Conservation (phyloP, 208 protist species). For the Vickermania spadyakhi region DNA sequence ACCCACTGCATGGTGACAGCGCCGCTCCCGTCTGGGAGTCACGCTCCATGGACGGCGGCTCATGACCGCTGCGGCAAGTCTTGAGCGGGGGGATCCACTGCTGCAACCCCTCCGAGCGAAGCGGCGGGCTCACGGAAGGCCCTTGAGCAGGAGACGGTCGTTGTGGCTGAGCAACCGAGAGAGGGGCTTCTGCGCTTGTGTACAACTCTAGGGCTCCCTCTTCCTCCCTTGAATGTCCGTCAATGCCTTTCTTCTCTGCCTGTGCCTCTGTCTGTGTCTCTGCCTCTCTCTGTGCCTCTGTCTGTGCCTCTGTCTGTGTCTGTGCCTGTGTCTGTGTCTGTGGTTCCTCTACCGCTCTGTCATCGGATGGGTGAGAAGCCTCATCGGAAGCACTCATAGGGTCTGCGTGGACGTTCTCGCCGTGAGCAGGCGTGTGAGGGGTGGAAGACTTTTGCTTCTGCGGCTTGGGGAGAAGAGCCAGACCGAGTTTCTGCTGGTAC, state of each 20-base stretch:
- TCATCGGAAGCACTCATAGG: background rate
- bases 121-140: background rate
- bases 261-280: no score
- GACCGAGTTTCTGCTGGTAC: constrained; percentile 15
- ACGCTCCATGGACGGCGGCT: background rate
- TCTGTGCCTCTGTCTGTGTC: background rate
- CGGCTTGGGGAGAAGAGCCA: background rate
- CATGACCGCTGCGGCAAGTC: background rate
- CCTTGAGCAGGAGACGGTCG: background rate
- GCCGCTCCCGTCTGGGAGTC: background rate
- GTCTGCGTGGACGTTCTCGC: background rate
- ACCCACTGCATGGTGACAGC: no score
- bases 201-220: background rate
- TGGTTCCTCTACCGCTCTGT: background rate
- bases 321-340: background rate
- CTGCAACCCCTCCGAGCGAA: background rate
- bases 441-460: background rate
- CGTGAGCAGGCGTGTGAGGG: background rate
- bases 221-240: no score
- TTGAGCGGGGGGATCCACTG: background rate
- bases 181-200: background rate
- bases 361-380: background rate
- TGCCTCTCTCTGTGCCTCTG: no score
- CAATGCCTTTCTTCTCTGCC: no score
- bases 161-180: background rate